A percentile compares a stretch with the other conserved stretches of the same genome.
phyloP scores from a whole-genome alignment of 441 rosid species.

The Capsella rubella region DNA sequence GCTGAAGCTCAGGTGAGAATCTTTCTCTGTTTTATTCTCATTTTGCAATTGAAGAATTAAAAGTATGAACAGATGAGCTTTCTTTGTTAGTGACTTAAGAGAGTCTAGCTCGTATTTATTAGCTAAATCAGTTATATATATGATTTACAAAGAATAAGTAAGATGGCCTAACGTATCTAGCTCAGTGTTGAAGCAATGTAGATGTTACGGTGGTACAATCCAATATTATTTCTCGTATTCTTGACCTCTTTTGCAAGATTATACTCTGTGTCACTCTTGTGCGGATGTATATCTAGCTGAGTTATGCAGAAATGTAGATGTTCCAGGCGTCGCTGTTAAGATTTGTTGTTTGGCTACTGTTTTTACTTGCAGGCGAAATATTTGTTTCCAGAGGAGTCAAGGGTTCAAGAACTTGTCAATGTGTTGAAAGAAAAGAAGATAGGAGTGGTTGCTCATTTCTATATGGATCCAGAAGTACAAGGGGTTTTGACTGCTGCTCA shows the following conservation, averaged over 20 bases:
- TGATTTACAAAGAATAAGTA: background rate
- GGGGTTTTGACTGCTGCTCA: constrained; percentile 93
- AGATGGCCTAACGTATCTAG: background rate
- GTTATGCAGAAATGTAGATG: constrained; percentile 8
- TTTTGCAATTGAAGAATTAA: constrained; percentile 29
- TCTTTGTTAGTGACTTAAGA: background rate
- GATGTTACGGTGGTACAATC: constrained; percentile 1
- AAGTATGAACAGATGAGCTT: constrained; percentile 10
- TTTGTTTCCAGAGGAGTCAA: constrained; percentile 74
- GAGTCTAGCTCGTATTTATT: constrained; percentile 2
- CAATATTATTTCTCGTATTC: background rate
- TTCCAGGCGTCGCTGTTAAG: constrained; percentile 16
- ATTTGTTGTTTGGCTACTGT: constrained; percentile 43
- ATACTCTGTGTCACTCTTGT: background rate
- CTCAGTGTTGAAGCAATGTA: constrained; percentile 5
- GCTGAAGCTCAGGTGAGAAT: constrained; percentile 90
- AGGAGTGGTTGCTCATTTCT: constrained; percentile 92
- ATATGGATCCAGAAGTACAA: constrained; percentile 99
- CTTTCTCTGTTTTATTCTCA: background rate
- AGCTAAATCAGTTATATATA: background rate
- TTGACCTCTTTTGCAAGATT: background rate
- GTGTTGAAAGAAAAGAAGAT: constrained; percentile 86
- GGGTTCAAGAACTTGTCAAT: constrained; percentile 70
- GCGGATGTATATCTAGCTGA: background rate
- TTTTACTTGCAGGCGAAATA: constrained; percentile 68